Percentiles rank a stretch among this genome's conserved stretches.
Evolutionary conservation across 495 filamentous ascomycete species (phyloP).

Genomic region (Penicillium coprophilum): DNA sequence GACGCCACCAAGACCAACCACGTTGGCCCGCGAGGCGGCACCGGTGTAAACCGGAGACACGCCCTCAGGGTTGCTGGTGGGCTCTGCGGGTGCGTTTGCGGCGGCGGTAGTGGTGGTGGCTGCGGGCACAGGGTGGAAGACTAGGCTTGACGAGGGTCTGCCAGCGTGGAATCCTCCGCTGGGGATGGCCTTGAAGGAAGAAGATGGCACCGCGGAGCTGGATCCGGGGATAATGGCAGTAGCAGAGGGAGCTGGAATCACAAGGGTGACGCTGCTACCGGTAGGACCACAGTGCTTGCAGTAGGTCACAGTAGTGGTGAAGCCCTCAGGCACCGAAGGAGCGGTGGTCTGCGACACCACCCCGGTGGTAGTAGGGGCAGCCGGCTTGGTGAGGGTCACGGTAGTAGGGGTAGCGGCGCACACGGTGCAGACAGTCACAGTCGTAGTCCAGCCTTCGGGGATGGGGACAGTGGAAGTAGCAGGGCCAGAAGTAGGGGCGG

Average conservation of each 20-base stretch:
- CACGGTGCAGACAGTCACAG: conserved; percentile 48
- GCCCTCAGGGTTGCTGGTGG: conserved; percentile 21
- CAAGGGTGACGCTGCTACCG: conserved; percentile 37
- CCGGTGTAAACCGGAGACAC: conserved; percentile 29
- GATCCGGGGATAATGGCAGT: conserved; percentile 11
- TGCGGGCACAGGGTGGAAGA: conserved; percentile 11
- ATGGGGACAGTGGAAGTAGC: conserved; percentile 26
- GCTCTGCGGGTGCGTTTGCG: conserved; percentile 12
- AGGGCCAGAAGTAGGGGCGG: conserved; percentile 16
- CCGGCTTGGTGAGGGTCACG: conserved; percentile 46
- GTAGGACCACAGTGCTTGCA: conserved; percentile 43
- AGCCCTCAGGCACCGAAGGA: conserved; percentile 29
- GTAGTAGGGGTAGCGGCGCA: conserved; percentile 43
- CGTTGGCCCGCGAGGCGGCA: conserved; percentile 17
- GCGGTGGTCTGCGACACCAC: conserved; percentile 14
- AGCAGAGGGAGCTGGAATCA: conserved; percentile 24
- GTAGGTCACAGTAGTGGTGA: conserved; percentile 41
- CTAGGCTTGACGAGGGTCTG: conserved; percentile 19
- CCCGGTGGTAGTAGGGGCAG: conserved; percentile 12
- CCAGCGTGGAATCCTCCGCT: conserved; percentile 12
- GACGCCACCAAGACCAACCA: conserved; percentile 8
- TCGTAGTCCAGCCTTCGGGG: conserved; percentile 49
- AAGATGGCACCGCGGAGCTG: background rate
- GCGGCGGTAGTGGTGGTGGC: conserved; percentile 10
- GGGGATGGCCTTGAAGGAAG: background rate